Conservation (phyloP, 2,329 filamentous ascomycete species). For the Aaosphaeria pasadenensis region DNA sequence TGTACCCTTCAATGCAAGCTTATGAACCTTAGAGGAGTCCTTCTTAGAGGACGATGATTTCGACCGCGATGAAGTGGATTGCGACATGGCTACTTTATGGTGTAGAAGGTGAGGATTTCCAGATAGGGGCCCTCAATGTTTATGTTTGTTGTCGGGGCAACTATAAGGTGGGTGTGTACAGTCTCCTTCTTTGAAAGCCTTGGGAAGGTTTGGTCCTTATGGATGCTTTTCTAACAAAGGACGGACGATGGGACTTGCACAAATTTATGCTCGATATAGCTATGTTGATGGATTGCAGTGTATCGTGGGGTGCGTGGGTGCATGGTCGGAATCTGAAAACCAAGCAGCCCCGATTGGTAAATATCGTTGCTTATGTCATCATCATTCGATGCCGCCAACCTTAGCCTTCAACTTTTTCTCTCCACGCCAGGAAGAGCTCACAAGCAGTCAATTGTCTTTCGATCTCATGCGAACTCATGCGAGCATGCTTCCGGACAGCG, state of each 20-base stretch:
- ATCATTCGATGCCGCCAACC: too few relatives aligned
- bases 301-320: too few relatives aligned
- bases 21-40: conserved; percentile 86
- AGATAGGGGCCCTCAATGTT: conserved; percentile 13
- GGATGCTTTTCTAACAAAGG: too few relatives aligned
- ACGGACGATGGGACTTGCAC: too few relatives aligned
- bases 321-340: too few relatives aligned
- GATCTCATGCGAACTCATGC: conserved; percentile 44
- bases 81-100: conserved; percentile 20
- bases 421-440: not conserved
- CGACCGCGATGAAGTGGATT: conserved; percentile 23
- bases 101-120: conserved; percentile 5
- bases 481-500: conserved; percentile 47
- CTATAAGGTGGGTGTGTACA: not conserved
- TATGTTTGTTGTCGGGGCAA: conserved; percentile 24
- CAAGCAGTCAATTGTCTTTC: conserved; percentile 10
- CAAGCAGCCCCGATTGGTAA: too few relatives aligned
- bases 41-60: conserved; percentile 44
- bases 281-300: too few relatives aligned
- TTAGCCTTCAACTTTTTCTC: conserved; percentile 3
- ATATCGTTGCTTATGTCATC: too few relatives aligned
- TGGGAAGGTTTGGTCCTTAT: too few relatives aligned
- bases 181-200: too few relatives aligned
- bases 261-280: too few relatives aligned
- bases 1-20: conserved; percentile 81